Conservation (phyloP, 2,329 filamentous ascomycete genomes). For the Xylariaceae sp. region DNA sequence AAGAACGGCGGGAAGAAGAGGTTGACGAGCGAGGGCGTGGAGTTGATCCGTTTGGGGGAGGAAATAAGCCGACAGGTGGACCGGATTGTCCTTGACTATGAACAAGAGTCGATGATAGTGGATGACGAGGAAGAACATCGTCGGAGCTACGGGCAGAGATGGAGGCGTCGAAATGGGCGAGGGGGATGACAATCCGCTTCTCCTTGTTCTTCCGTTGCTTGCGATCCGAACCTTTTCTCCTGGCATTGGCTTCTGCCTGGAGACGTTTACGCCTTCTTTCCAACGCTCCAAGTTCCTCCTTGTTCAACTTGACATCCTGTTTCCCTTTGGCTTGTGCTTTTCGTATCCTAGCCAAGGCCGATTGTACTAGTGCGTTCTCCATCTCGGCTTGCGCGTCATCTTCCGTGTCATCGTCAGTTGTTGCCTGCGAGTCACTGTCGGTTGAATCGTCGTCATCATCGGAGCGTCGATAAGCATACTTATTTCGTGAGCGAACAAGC, state of each 20-base stretch:
- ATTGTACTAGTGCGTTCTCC: conserved; percentile 71
- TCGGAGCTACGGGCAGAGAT: conserved; percentile 34
- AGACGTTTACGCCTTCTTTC: conserved; percentile 61
- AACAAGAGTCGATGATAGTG: conserved; percentile 34
- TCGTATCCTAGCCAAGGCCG: conserved; percentile 73
- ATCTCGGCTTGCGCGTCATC: conserved; percentile 53
- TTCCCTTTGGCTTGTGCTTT: conserved; percentile 71
- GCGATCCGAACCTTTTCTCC: conserved; percentile 36
- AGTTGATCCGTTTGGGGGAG: conserved; percentile 39
- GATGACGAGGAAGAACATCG: conserved; percentile 35
- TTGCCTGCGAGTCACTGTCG: conserved; percentile 46
- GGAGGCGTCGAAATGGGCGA: conserved; percentile 45
- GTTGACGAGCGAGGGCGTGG: conserved; percentile 40
- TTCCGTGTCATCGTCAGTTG: conserved; percentile 43
- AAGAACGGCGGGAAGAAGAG: conserved; percentile 33
- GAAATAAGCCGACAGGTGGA: conserved; percentile 48
- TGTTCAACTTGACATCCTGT: conserved; percentile 71
- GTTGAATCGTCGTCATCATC: conserved; percentile 45
- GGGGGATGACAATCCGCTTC: conserved; percentile 47
- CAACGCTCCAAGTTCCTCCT: conserved; percentile 74
- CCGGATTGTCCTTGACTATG: conserved; percentile 32
- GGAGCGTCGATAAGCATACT: conserved; percentile 32
- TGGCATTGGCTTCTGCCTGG: conserved; percentile 41
- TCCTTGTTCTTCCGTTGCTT: conserved; percentile 38
- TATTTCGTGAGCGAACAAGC: conserved; percentile 36